A percentile compares a stretch with the other conserved stretches of the same genome.
Conservation (phyloP, 441 rosid species). For the Erysimum cheiri region DNA sequence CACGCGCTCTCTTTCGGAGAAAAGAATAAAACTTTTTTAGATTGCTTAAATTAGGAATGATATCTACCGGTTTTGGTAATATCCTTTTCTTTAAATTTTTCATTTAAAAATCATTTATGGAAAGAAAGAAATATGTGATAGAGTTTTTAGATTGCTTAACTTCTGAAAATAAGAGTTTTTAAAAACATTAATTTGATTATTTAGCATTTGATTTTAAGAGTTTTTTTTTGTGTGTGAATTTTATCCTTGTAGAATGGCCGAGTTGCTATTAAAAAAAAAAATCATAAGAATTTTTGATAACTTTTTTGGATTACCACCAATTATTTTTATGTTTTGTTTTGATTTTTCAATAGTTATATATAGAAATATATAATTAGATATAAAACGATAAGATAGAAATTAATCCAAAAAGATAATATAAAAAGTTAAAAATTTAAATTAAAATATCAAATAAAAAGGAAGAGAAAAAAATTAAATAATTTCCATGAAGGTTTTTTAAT, state of each 20-base stretch:
- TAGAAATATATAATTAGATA: not conserved
- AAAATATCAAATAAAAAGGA: not conserved
- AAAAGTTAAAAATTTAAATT: not conserved
- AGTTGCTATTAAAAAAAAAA: not conserved
- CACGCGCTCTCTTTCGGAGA: not conserved
- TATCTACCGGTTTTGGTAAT: conserved; percentile 16
- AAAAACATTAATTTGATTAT: not conserved
- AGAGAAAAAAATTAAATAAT: not conserved
- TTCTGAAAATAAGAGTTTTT: too few species aligned
- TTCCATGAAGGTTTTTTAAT: not conserved
- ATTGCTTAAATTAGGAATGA: conserved; percentile 36
- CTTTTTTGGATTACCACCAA: not conserved
- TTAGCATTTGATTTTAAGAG: not conserved
- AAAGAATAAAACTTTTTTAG: conserved; percentile 12
- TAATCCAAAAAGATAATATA: not conserved
- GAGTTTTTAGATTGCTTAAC: too few species aligned
- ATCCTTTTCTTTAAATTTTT: not conserved
- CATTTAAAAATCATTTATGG: not conserved
- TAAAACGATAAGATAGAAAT: not conserved
- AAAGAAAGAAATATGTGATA: not conserved
- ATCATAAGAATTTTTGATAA: not conserved
- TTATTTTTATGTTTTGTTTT: not conserved
- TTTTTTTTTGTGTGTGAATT: not conserved
- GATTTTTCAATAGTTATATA: not conserved
- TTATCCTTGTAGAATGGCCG: not conserved